Base-by-base conservation (phyloP, 495 filamentous ascomycete species). In the Podospora fimiseda region DNA sequence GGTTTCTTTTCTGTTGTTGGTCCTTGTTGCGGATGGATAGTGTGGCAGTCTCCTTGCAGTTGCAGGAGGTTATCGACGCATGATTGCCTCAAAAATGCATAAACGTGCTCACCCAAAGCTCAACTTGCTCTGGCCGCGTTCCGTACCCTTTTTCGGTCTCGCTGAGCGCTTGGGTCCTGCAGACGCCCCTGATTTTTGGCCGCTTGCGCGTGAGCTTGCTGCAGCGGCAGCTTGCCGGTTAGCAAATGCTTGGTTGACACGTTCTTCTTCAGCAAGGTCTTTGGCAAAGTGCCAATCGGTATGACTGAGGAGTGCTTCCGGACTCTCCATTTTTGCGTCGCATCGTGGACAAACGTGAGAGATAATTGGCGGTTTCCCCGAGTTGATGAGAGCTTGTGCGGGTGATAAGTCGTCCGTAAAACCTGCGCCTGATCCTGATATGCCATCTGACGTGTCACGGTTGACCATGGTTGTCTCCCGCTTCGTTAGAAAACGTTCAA, bases 231-330 rank as follows among this genome's bases (percentile, higher is more conserved):
- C 30, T 61, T 62, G 57, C 19, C 60, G 61, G 49, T 57, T 64
- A 50, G 62, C 72, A 60, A 74, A 71, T 74, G 66, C 58, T 45
- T 61, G 61, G 41, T 23, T 72, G 69, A 65, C 71, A 70, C 70
- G 70, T 69, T 75, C 70, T 61, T 76, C 60, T 66, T 81, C 77
- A 57, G 86, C 85, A 22, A 97, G 76, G 59, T 88, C 83, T 73
- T 87, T 90, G 38, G 93, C 93, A 68, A 96, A 89, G 72, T 98
- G 93, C 88, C 90, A 98, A 65, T 98, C 93, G 38, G 88, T 77
- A 63, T 98, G 93, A 71, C 87, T 90, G 48, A 82, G 78, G 61
- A 83, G 74, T 30, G 81, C 77, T 56, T 72, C 62, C n/a, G 71
- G 65, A 9, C 70, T 71, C 30, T 70, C 73, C 19, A 94, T 61